Evolutionary conservation across 768 basidiomycete genomes (phyloP), one percentile per base, ranked within the genome.

Genomic region (Termitomyces sp.): DNA sequence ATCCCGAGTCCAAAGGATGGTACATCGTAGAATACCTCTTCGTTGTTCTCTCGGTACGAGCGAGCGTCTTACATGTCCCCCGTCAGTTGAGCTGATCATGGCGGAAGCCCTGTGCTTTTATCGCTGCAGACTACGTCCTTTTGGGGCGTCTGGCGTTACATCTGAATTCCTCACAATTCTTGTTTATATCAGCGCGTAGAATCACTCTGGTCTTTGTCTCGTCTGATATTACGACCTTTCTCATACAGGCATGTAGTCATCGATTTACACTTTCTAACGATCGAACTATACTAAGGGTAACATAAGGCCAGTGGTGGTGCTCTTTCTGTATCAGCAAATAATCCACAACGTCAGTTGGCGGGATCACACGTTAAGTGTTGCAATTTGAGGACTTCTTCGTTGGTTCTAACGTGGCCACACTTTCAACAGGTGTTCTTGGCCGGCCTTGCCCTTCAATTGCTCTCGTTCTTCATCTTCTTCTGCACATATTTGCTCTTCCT

Each of bases 81-180:
- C 21, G n/a, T 10, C 50, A 47, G 27, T 45, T 32, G 9, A 19
- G 21, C 14, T 34, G 29, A 48, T 38, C 12, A 27, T 46, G 31
- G 17, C 23, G 53, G 46, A 50, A 85, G 83, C 87, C 88, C 5
- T 90, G 89, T 65, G 87, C 85, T 27, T 90, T 90, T 71, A 85
- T 87, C 59, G 85, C 85, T 5, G 79, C 83, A 14, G 78, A 85
- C 63, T 90, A 90, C 63, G 71, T 88, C 54, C 75, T 89, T 19
- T 77, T 90, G 1, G 85, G 86, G 10, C 80, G 80, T 12, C 67
- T 91, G 3, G 82, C 85, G 5, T 72, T 68, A 23, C 74, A 80
- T 59, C 69, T 89, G 6, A 63, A 72, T 10, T 76, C 75, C 35
- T 73, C 77, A 56, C 59, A 76, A 46, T 77, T 82, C 62, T 71